Evolutionary conservation across 108 stramenopile genomes (phyloP).

Genomic region (Cyclotella distinguenda): DNA sequence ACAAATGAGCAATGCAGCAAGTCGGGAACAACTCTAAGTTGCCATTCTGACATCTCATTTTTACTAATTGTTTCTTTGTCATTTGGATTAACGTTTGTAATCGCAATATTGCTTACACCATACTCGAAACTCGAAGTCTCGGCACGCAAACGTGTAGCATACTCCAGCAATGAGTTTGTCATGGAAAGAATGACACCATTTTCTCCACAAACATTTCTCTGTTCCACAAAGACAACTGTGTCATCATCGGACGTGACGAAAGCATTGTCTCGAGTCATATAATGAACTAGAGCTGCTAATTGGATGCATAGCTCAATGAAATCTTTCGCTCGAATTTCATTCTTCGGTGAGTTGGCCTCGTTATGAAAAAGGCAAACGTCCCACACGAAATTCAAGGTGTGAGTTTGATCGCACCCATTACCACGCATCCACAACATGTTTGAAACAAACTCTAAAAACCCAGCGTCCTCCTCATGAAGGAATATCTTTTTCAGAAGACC

Average conservation of each 20-base stretch:
- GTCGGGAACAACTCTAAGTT: conserved; percentile 32
- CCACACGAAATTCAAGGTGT: conserved; percentile 26
- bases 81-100: not conserved
- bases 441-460: conserved; percentile 22
- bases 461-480: conserved; percentile 1
- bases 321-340: conserved; percentile 8
- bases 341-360: not conserved
- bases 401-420: conserved; percentile 3
- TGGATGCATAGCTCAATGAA: conserved; percentile 24
- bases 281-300: conserved; percentile 18
- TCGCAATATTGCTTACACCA: conserved; percentile 10
- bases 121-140: conserved; percentile 11
- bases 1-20: conserved; percentile 21
- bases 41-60: conserved; percentile 36
- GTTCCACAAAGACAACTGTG: not conserved
- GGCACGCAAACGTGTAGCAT: conserved; percentile 5
- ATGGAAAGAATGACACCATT: conserved; percentile 16
- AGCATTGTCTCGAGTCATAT: conserved; percentile 22
- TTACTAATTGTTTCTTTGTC: conserved; percentile 7
- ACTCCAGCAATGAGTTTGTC: conserved; percentile 34
- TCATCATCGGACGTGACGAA: conserved; percentile 2
- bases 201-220: conserved; percentile 9
- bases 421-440: conserved; percentile 16
- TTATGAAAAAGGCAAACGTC: not conserved
- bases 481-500: conserved; percentile 10